Conservation (phyloP, 805 yeast genomes). For the Yamadazyma endophytica region DNA sequence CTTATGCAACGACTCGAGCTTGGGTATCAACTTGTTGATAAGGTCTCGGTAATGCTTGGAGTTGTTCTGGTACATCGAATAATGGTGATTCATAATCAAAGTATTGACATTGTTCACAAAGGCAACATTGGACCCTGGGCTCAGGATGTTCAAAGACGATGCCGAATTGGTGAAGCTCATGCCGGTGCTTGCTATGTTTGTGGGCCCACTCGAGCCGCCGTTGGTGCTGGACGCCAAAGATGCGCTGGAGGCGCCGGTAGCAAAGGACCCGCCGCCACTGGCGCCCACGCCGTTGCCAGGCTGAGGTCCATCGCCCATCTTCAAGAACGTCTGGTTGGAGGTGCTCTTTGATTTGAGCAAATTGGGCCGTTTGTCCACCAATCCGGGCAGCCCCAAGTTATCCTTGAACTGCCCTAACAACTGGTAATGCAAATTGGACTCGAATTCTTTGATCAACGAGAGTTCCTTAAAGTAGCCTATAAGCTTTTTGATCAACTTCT, state of each 20-base stretch:
- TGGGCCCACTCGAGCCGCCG: no score
- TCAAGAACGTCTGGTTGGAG: constrained; percentile 5
- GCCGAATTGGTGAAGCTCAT: neutral
- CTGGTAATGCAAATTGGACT: constrained; percentile 31
- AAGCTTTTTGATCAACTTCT: constrained; percentile 33
- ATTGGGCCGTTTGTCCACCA: constrained; percentile 17
- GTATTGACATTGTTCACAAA: constrained; percentile 16
- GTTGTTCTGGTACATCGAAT: constrained; percentile 20
- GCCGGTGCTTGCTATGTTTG: no score
- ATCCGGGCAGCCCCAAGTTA: constrained; percentile 4
- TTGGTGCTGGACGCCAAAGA: no score
- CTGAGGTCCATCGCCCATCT: constrained; percentile 1
- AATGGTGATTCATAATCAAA: constrained; percentile 32
- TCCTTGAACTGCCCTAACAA: constrained; percentile 31
- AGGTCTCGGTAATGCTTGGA: constrained; percentile 29
- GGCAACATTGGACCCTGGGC: constrained; percentile 1
- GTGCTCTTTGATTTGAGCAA: constrained; percentile 21
- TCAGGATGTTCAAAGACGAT: neutral
- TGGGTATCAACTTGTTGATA: constrained; percentile 28
- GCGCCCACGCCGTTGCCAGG: no score
- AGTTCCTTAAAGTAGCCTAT: constrained; percentile 39
- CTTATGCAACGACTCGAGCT: constrained; percentile 30
- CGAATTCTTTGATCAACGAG: constrained; percentile 46
- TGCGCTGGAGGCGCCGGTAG: constrained; percentile 1
- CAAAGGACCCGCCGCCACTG: constrained; percentile 2